Conservation (phyloP, 352 stramenopile species). For the Globisporangium camurandrum region DNA sequence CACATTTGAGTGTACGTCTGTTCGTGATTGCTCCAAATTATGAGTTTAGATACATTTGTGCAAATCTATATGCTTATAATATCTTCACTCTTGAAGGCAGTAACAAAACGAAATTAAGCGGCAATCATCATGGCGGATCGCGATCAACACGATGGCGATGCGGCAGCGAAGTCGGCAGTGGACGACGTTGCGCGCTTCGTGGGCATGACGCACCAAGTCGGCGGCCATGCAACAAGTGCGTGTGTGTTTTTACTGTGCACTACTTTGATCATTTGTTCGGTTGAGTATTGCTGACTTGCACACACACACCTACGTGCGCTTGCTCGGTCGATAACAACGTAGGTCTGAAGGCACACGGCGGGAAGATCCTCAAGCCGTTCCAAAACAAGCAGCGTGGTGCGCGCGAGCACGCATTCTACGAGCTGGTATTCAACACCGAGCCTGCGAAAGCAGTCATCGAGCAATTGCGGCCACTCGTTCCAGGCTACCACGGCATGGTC, state of each 20-base stretch:
- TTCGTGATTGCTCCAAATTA: no score
- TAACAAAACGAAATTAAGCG: no score
- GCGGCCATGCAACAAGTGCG: slow-evolving; percentile 63
- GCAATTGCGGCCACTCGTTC: slow-evolving; percentile 39
- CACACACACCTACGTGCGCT: not conserved
- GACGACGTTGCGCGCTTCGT: slow-evolving; percentile 18
- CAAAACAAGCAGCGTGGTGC: slow-evolving; percentile 73
- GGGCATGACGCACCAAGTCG: slow-evolving; percentile 70
- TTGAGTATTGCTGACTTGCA: not conserved
- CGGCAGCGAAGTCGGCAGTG: not conserved
- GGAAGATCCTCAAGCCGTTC: slow-evolving; percentile 80
- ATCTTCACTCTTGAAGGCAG: no score
- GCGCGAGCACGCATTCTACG: slow-evolving; percentile 73
- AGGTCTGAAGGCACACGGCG: slow-evolving; percentile 62
- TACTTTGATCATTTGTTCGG: not conserved
- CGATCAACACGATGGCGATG: not conserved
- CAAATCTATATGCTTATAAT: no score
- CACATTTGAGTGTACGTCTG: no score
- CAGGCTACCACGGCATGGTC: slow-evolving; percentile 54
- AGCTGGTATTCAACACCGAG: slow-evolving; percentile 36
- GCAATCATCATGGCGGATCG: not conserved
- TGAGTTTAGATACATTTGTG: no score
- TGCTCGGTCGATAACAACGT: not conserved
- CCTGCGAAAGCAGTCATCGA: slow-evolving; percentile 14
- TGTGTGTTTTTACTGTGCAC: not conserved